Conservation (phyloP, 139 green algal species). For the Gonium pectorale region DNA sequence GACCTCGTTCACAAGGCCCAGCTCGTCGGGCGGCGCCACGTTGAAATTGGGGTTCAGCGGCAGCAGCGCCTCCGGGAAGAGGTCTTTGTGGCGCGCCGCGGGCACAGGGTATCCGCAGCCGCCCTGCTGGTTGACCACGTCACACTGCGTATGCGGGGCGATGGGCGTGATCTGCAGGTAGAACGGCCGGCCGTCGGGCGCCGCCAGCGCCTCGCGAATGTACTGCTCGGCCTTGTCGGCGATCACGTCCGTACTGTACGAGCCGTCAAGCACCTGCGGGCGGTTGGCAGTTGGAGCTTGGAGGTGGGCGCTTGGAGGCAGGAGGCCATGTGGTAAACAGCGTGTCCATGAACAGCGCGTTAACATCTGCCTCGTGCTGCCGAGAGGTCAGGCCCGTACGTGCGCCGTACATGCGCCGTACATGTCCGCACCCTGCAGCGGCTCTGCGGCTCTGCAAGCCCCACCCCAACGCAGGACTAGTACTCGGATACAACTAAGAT, state of each 20-base stretch:
- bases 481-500: too few relatives aligned
- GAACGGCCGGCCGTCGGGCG: constrained; percentile 12
- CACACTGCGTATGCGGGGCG: constrained; percentile 32
- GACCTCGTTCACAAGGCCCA: constrained; percentile 16
- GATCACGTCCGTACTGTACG: constrained; percentile 41
- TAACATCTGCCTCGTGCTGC: too few relatives aligned
- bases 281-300: too few relatives aligned
- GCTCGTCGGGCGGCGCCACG: background rate
- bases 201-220: constrained; percentile 16
- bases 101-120: constrained; percentile 27
- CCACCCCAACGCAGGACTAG: too few relatives aligned
- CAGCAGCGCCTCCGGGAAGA: background rate
- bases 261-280: background rate
- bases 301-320: too few relatives aligned
- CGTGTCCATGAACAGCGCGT: too few relatives aligned
- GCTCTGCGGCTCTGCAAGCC: too few relatives aligned
- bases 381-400: too few relatives aligned
- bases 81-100: background rate
- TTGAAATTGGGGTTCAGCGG: constrained; percentile 35
- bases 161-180: constrained; percentile 40
- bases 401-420: too few relatives aligned
- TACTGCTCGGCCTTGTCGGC: constrained; percentile 6
- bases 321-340: too few relatives aligned
- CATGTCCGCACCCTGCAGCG: too few relatives aligned
- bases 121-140: background rate